Evolutionary conservation across 441 rosid genomes (phyloP).

Genomic region (Mallotus japonicus): DNA sequence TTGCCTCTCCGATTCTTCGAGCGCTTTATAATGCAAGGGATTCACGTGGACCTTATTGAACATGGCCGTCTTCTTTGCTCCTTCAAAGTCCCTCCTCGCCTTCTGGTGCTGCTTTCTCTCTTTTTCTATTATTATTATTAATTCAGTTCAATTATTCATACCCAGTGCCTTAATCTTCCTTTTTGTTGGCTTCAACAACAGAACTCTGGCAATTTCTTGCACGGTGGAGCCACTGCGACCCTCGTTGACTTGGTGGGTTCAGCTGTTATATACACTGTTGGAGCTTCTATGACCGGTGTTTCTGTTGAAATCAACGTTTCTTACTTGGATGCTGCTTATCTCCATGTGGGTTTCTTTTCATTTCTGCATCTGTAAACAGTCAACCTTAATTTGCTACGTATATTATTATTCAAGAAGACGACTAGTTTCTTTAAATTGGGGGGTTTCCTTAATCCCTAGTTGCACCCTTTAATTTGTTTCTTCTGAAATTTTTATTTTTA

Average conservation of each 20-base stretch:
- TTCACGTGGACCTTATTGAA: constrained; percentile 54
- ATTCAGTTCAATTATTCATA: too few relatives aligned
- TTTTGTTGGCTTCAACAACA: constrained; percentile 13
- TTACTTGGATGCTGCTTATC: constrained; percentile 82
- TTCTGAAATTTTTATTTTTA: neutral
- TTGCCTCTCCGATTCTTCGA: constrained; percentile 60
- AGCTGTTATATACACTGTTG: constrained; percentile 58
- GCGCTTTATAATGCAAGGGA: constrained; percentile 56
- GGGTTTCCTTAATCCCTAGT: too few relatives aligned
- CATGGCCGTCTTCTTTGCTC: constrained; percentile 76
- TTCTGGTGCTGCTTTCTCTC: constrained; percentile 44
- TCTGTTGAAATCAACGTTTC: constrained; percentile 85
- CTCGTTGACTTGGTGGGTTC: constrained; percentile 87
- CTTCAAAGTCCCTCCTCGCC: constrained; percentile 73
- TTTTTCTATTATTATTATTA: neutral
- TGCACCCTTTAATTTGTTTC: too few relatives aligned
- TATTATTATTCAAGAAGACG: too few relatives aligned
- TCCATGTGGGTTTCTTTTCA: constrained; percentile 36
- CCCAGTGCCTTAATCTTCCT: neutral
- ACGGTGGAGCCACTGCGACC: constrained; percentile 90
- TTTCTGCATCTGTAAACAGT: too few relatives aligned
- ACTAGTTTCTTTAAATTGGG: neutral
- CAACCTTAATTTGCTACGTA: too few relatives aligned
- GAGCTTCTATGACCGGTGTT: constrained; percentile 50
- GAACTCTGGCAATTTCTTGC: constrained; percentile 82